Evolutionary conservation across 2,329 filamentous ascomycete species (phyloP).

Genomic region (Colletotrichum sp.): DNA sequence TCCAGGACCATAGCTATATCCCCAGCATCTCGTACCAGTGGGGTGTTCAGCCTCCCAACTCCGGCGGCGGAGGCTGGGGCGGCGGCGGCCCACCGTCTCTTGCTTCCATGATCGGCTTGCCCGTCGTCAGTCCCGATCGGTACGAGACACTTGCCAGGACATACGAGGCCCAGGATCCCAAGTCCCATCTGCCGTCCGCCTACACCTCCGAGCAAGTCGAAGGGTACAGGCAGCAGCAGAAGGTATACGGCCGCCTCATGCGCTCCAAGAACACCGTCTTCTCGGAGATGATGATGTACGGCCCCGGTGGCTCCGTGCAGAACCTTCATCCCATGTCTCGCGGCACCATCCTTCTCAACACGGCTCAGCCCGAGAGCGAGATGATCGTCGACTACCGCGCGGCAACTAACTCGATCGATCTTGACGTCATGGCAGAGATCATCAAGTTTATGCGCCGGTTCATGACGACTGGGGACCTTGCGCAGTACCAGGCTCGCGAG

Average conservation of each 20-base stretch:
- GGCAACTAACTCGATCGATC: constrained; percentile 27
- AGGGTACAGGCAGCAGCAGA: constrained; percentile 46
- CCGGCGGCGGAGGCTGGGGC: background rate
- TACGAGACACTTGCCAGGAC: constrained; percentile 23
- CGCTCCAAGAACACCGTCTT: constrained; percentile 38
- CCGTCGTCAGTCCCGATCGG: constrained; percentile 24
- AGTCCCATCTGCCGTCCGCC: constrained; percentile 22
- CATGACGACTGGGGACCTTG: constrained; percentile 24
- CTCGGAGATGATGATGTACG: constrained; percentile 47
- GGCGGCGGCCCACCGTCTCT: constrained; percentile 23
- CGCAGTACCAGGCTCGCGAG: constrained; percentile 25
- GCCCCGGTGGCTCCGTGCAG: constrained; percentile 26
- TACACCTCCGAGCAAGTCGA: constrained; percentile 26
- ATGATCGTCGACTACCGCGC: constrained; percentile 31
- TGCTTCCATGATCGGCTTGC: constrained; percentile 26
- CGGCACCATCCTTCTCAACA: constrained; percentile 27
- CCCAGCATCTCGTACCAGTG: constrained; percentile 24
- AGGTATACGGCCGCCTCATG: constrained; percentile 24
- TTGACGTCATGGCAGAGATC: constrained; percentile 28
- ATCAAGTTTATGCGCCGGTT: constrained; percentile 30
- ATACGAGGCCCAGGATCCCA: constrained; percentile 23
- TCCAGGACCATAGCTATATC: constrained; percentile 41
- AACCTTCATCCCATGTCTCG: constrained; percentile 28
- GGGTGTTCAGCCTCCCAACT: constrained; percentile 1
- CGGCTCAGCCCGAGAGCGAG: constrained; percentile 23